phyloP scores from a whole-genome alignment of 495 filamentous ascomycete genomes.

The Diplogelasinospora grovesii region DNA sequence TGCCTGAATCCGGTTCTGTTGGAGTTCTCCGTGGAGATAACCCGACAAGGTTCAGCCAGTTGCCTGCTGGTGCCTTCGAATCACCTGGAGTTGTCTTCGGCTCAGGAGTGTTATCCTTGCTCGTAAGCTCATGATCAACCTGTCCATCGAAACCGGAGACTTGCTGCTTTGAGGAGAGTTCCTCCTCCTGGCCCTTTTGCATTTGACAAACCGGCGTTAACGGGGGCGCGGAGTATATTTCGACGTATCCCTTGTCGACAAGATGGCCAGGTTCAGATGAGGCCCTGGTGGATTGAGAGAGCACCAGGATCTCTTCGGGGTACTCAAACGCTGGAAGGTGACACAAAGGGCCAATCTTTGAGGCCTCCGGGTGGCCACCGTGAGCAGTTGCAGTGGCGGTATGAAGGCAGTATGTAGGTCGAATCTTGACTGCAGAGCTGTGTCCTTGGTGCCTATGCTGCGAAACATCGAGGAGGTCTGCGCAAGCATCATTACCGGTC shows the following conservation, averaged over 20 bases:
- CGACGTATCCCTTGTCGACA: not conserved
- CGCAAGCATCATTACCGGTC: constrained; percentile 19
- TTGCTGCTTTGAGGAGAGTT: too few relatives aligned
- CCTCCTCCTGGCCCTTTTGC: too few relatives aligned
- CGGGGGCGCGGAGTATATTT: too few relatives aligned
- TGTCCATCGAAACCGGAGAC: too few relatives aligned
- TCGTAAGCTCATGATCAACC: too few relatives aligned
- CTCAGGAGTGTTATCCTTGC: too few relatives aligned
- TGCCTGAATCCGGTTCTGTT: not conserved
- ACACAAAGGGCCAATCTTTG: constrained; percentile 10
- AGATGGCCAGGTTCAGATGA: not conserved
- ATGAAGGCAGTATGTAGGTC: constrained; percentile 16
- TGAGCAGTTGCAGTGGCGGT: not conserved
- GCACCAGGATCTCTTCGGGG: not conserved
- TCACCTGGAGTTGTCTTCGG: too few relatives aligned
- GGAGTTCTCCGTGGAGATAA: not conserved
- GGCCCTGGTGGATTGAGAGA: not conserved
- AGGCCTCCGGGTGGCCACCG: constrained; percentile 1
- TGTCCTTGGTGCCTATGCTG: constrained; percentile 23
- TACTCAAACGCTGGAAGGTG: constrained; percentile 9
- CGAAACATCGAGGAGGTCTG: constrained; percentile 24
- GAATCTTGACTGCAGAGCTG: constrained; percentile 26
- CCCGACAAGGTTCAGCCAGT: too few relatives aligned
- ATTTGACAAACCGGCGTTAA: too few relatives aligned
- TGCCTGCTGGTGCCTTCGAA: too few relatives aligned